These are phyloP conservation scores for Suillus subaureus DNA, from an alignment of 768 basidiomycete species.

Conservation along the genomic window DNA sequence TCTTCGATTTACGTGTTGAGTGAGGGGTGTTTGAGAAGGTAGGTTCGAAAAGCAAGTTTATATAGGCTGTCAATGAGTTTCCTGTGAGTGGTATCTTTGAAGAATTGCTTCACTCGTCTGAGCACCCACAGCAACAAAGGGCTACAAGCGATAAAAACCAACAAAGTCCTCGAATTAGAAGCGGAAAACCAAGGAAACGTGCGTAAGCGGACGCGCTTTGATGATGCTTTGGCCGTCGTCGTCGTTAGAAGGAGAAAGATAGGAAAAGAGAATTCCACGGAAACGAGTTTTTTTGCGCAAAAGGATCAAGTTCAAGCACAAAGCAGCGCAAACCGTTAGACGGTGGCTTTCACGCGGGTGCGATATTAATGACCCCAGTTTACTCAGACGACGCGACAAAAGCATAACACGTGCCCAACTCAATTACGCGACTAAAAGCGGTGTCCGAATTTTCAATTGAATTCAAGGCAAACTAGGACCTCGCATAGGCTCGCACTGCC, in stretches of 20 bases:
- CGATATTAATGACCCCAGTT: not conserved
- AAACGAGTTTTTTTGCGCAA: not conserved
- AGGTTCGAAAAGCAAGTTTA: not conserved
- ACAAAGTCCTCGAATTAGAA: slow-evolving; percentile 23
- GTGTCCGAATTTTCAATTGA: not conserved
- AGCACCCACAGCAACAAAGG: slow-evolving; percentile 25
- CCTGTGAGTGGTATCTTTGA: slow-evolving; percentile 10
- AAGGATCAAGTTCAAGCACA: slow-evolving; percentile 7
- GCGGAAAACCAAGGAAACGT: slow-evolving; percentile 8
- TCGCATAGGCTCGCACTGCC: not conserved
- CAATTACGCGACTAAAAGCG: not conserved
- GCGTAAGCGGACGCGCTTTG: slow-evolving; percentile 12
- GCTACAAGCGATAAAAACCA: slow-evolving; percentile 9
- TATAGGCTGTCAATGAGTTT: slow-evolving; percentile 2
- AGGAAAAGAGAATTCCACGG: slow-evolving; percentile 13
- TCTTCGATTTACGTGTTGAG: not conserved
- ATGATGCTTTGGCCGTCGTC: slow-evolving; percentile 5
- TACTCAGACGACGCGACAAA: slow-evolving; percentile 3
- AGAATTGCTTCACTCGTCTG: slow-evolving; percentile 15
- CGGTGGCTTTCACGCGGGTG: not conserved
- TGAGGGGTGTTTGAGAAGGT: not conserved
- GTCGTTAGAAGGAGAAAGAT: slow-evolving; percentile 6
- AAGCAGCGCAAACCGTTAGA: not conserved
- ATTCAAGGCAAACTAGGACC: not conserved
- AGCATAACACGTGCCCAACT: not conserved